Evolutionary conservation across 148 eudicot genomes (phyloP), one percentile per base, ranked within the genome.

Genomic region (Persicaria tinctoria): DNA sequence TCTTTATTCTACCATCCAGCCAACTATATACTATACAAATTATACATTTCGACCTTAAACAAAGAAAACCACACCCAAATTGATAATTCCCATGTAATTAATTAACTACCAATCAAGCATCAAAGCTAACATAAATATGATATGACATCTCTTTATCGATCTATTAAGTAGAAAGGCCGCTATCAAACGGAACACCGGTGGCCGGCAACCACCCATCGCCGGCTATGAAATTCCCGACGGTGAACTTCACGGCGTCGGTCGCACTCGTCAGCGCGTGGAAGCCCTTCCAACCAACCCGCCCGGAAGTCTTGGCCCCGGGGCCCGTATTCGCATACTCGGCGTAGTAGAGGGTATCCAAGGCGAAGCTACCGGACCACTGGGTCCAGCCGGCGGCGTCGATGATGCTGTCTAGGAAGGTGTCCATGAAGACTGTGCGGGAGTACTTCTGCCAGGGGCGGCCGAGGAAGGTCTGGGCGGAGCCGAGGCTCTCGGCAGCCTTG

Each of bases 271-370:
- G 83, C 8, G 82, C 94, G 27, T 72, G 98, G 70, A 88, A 93
- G 3, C 97, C 98, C 6, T 73, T 75, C 98, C 98, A 93, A 13
- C 77, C 81, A 8, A 93, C 92, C 87, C 98, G 83, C 1, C 72
- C 75, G 2, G 79, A 51, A 0, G 91, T 89, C 0, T 85, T 80
- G 0, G 98, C 81, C 0, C 98, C 98, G 1, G 94, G 85, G 8
- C 97, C 97, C 6, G 91, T 85, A 55, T 93, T 91, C 50, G 78
- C 76, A 46, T 88, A 93, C 83, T 93, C 98, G 0, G 86, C 98
- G 56, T 93, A 93, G 68, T 91, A 91, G 77, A 91, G 80, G 2
- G 98, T 91, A 38, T 74, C 76, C 5, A 91, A 76, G 2, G 94
- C 97, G 46, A 93, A 93, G 76, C 73, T 77, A 1, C 94, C 98